Evolutionary conservation across 257 asterid genomes (phyloP), one percentile per base, ranked within the genome.

Genomic region (Petunia axillaris): DNA sequence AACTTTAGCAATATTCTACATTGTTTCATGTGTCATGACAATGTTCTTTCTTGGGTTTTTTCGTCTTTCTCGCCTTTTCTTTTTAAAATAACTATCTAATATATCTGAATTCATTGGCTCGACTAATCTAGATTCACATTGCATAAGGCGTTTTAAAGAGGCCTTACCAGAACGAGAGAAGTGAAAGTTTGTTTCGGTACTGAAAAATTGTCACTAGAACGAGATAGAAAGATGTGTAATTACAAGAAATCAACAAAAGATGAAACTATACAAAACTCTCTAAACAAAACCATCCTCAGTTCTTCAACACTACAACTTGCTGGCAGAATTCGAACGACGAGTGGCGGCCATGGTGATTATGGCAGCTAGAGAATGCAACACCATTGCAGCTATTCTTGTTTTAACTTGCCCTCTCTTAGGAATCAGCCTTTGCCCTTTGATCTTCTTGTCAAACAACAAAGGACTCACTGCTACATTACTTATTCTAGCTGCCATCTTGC

Each of bases 331-430:
- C 76, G 81, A 83, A 78, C 80, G 64, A 9, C 74, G 88, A 79
- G 86, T 52, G 8, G 90, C 79, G 62, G 81, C 85, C 39, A 5
- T 73, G 77, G 85, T 46, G 71, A 87, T 70, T 44, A 82, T 84
- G 5, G 87, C 82, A 11, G 81, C 82, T 1, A 93, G 79, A 6
- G 87, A 87, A 0, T 88, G 92, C 57, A 89, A 82, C 37, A 91
- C 95, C 70, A 87, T 87, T 0, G 93, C 84, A 48, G 91, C 97
- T 55, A 91, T 91, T 87, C 81, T 90, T 54, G 73, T 81, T 85
- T 90, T 91, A 83, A 90, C 88, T 50, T 89, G 93, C 50, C 97
- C 97, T 73, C 97, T 84, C 74, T 82, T 90, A 0, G 92, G 97
- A 6, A 87, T 60, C 1, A 81, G 68, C 50, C 88, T 62, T 43